Evolutionary conservation across 2,329 filamentous ascomycete genomes (phyloP).

Genomic region (Lachnellula subtilissima): DNA sequence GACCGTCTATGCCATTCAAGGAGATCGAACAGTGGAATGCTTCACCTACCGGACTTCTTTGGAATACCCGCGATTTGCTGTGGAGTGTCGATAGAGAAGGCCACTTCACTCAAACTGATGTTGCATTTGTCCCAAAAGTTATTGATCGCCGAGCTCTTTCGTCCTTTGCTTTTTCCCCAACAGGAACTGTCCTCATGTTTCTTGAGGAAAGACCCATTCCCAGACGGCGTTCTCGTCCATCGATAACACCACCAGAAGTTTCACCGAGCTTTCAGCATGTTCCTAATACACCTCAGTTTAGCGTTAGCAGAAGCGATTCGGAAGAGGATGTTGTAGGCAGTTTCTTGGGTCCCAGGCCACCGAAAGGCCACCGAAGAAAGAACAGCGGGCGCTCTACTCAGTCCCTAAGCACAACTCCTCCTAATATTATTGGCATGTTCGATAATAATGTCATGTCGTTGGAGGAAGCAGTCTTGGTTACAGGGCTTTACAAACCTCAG

Average conservation of each 20-base stretch:
- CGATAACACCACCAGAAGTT: conserved; percentile 25
- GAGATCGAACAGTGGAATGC: conserved; percentile 57
- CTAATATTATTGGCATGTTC: conserved; percentile 32
- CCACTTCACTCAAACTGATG: conserved; percentile 59
- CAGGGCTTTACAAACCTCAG: conserved; percentile 53
- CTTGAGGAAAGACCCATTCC: conserved; percentile 52
- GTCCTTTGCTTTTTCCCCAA: conserved; percentile 54
- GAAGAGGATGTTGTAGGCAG: conserved; percentile 60
- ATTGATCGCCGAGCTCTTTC: conserved; percentile 60
- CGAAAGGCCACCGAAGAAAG: conserved; percentile 38
- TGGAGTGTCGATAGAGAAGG: conserved; percentile 63
- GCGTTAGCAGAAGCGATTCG: conserved; percentile 57
- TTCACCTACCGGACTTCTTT: conserved; percentile 54
- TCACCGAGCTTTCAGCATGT: conserved; percentile 34
- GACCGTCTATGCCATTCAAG: conserved; percentile 62
- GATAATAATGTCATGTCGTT: conserved; percentile 45
- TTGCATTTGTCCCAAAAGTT: conserved; percentile 58
- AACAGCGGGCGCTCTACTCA: conserved; percentile 40
- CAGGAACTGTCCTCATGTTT: conserved; percentile 56
- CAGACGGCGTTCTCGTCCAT: conserved; percentile 37
- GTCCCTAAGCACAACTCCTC: conserved; percentile 51
- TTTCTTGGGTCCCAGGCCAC: conserved; percentile 49
- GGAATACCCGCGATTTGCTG: conserved; percentile 60
- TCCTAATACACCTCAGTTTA: conserved; percentile 46
- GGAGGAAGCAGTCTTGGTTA: conserved; percentile 54